Conservation (phyloP, 768 basidiomycete genomes). For the Neoboletus magnificus region DNA sequence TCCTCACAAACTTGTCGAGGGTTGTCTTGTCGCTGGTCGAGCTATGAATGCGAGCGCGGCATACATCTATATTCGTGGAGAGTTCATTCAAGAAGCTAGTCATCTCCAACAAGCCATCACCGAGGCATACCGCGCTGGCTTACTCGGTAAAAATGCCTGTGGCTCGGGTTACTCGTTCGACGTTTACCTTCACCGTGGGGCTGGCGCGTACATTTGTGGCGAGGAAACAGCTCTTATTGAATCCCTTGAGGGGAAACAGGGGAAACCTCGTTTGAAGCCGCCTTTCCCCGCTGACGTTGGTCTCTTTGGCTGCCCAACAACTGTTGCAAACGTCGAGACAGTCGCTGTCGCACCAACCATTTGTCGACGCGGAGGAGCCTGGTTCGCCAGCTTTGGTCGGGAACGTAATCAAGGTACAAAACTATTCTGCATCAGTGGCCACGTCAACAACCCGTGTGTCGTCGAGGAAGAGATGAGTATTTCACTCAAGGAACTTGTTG, state of each 20-base stretch:
- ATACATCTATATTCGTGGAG: constrained; percentile 99
- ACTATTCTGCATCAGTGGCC: constrained; percentile 92
- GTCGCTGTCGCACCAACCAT: constrained; percentile 98
- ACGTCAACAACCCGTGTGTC: constrained; percentile 97
- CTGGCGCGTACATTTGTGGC: constrained; percentile 97
- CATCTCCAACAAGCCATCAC: constrained; percentile 95
- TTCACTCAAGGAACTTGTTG: constrained; percentile 86
- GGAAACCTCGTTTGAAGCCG: constrained; percentile 95
- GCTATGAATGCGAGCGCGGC: constrained; percentile 97
- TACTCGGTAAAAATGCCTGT: constrained; percentile 89
- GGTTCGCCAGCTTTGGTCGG: constrained; percentile 93
- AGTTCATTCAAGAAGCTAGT: constrained; percentile 93
- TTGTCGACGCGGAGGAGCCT: constrained; percentile 78
- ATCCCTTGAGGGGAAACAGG: constrained; percentile 96
- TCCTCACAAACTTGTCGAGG: constrained; percentile 97
- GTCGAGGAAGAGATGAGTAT: constrained; percentile 99
- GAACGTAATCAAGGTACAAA: constrained; percentile 97
- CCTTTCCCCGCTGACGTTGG: constrained; percentile 99
- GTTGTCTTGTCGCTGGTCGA: constrained; percentile 94
- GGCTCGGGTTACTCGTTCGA: constrained; percentile 94
- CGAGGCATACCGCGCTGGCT: constrained; percentile 88
- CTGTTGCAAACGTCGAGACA: constrained; percentile 98
- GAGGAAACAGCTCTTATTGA: constrained; percentile 99
- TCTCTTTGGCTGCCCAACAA: constrained; percentile 94
- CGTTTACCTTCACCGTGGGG: constrained; percentile 97